Conservation (phyloP, 2,329 filamentous ascomycete species). For the Trichoderma simmonsii region DNA sequence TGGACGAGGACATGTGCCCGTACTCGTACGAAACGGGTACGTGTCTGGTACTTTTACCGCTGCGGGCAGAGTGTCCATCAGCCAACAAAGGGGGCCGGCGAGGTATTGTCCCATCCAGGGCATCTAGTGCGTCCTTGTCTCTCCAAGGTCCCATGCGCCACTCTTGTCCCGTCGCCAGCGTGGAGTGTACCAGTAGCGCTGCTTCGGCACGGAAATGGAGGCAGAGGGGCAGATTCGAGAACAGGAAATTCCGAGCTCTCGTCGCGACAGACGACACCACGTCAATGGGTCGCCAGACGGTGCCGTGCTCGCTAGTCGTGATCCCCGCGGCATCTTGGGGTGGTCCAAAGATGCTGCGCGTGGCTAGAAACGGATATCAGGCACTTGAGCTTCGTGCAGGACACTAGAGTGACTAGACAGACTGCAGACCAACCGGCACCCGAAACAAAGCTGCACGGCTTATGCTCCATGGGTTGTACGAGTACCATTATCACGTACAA, state of each 20-base stretch:
- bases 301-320: neutral
- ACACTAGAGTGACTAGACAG: neutral
- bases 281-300: neutral
- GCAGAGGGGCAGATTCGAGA: neutral
- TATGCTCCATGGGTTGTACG: neutral
- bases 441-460: conserved; percentile 3
- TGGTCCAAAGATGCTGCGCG: neutral
- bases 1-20: neutral
- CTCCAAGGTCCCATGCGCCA: neutral
- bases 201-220: neutral
- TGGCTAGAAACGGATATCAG: conserved; percentile 9
- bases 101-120: neutral
- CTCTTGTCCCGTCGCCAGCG: neutral
- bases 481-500: neutral
- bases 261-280: neutral
- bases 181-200: neutral
- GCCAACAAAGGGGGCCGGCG: neutral
- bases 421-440: neutral
- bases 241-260: neutral
- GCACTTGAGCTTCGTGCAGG: conserved; percentile 6
- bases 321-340: conserved; percentile 1
- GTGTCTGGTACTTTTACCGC: neutral
- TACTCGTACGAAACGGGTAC: neutral
- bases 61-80: neutral
- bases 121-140: neutral